Percentiles rank a stretch among this genome's conserved stretches.
These are phyloP conservation scores for Lepidopterella palustris DNA, from an alignment of 495 filamentous ascomycete species.

Conservation along the genomic window DNA sequence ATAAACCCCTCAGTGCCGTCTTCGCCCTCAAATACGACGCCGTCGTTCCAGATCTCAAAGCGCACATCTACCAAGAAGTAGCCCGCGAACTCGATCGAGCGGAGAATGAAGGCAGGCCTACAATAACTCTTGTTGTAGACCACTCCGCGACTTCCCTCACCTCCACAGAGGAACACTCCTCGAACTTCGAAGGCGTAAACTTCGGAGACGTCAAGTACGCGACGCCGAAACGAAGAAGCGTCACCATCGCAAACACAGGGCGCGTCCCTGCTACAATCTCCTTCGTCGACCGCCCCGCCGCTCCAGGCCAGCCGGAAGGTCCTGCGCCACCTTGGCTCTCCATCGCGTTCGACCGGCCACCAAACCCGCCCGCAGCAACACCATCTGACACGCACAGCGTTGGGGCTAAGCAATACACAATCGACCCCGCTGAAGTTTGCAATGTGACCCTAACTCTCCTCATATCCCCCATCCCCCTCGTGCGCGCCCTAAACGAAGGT, in stretches of 20 bases:
- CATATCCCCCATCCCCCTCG: slow-evolving; percentile 56
- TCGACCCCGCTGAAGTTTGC: slow-evolving; percentile 78
- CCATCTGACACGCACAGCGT: slow-evolving; percentile 27
- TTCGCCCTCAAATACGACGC: slow-evolving; percentile 80
- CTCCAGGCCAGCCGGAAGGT: slow-evolving; percentile 38
- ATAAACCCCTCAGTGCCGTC: slow-evolving; percentile 79
- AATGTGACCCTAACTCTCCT: slow-evolving; percentile 59
- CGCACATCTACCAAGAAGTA: slow-evolving; percentile 78
- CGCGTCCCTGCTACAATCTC: slow-evolving; percentile 65
- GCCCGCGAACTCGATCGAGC: slow-evolving; percentile 80
- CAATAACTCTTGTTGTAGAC: slow-evolving; percentile 79
- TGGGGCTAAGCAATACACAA: slow-evolving; percentile 43
- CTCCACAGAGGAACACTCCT: slow-evolving; percentile 14
- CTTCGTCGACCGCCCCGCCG: slow-evolving; percentile 64
- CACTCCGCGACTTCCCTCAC: slow-evolving; percentile 32
- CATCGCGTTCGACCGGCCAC: slow-evolving; percentile 51
- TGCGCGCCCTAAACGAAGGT: slow-evolving; percentile 65
- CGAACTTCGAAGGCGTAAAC: slow-evolving; percentile 52
- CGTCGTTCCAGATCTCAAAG: slow-evolving; percentile 73
- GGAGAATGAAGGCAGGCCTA: slow-evolving; percentile 86
- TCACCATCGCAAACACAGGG: slow-evolving; percentile 91
- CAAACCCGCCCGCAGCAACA: slow-evolving; percentile 37
- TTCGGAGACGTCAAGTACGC: slow-evolving; percentile 69
- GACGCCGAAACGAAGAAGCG: slow-evolving; percentile 51
- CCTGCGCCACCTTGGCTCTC: slow-evolving; percentile 58